Conservation (phyloP, 2,329 filamentous ascomycete species). For the Hawksworthiomyces lignivorus region DNA sequence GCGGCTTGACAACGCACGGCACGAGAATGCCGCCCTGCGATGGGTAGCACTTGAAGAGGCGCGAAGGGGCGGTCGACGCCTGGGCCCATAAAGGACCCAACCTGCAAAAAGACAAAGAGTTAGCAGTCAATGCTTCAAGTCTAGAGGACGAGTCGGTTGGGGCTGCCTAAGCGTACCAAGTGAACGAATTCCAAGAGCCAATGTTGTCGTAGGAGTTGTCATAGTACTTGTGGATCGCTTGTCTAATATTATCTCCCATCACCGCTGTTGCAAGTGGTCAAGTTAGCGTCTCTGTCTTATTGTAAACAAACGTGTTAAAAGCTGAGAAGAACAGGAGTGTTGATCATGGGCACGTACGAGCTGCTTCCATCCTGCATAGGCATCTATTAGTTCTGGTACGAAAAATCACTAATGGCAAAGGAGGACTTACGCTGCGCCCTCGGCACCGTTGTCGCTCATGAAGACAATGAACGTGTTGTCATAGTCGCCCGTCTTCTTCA, state of each 20-base stretch:
- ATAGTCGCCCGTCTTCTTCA: slow-evolving; percentile 46
- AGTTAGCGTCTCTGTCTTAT: too few species aligned
- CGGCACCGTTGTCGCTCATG: slow-evolving; percentile 11
- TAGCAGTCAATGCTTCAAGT: too few species aligned
- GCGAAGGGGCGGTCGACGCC: slow-evolving; percentile 21
- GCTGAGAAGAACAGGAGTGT: too few species aligned
- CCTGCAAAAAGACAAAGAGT: background rate
- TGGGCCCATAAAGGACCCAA: slow-evolving; percentile 43
- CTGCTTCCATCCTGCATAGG: background rate
- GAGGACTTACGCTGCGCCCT: slow-evolving; percentile 14
- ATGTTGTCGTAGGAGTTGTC: slow-evolving; percentile 49
- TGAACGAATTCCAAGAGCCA: slow-evolving; percentile 43
- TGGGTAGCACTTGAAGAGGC: slow-evolving; percentile 27
- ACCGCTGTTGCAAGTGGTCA: slow-evolving; percentile 16
- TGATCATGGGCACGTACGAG: too few species aligned
- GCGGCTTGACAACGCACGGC: slow-evolving; percentile 32
- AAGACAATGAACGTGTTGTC: slow-evolving; percentile 42
- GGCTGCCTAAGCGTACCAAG: slow-evolving; percentile 46
- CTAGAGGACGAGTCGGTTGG: background rate
- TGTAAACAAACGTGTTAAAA: too few species aligned
- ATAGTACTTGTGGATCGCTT: slow-evolving; percentile 41
- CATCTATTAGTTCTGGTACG: background rate
- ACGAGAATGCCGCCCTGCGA: slow-evolving; percentile 42
- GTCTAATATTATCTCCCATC: slow-evolving; percentile 22
- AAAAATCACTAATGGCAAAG: background rate